These are phyloP conservation scores for Pezicula neosporulosa DNA, from an alignment of 2,329 filamentous ascomycete genomes.

Conservation along the genomic window DNA sequence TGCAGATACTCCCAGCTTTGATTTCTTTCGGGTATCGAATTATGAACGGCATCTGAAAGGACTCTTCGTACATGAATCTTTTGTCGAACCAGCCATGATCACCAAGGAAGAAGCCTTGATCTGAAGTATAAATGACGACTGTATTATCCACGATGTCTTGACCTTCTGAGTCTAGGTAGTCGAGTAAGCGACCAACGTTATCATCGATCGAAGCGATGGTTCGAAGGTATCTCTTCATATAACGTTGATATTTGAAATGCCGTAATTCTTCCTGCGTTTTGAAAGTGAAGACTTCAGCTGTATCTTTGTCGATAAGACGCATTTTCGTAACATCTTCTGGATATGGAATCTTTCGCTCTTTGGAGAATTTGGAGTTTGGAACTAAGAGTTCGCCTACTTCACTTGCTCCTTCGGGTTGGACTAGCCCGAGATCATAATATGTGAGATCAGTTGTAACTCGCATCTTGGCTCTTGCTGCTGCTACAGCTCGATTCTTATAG, in stretches of 20 bases:
- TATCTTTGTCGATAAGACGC: constrained; percentile 41
- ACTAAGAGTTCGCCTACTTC: constrained; percentile 33
- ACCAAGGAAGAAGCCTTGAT: constrained; percentile 53
- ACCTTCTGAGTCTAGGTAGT: constrained; percentile 39
- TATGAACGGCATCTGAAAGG: constrained; percentile 53
- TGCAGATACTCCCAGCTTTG: constrained; percentile 32
- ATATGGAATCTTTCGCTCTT: constrained; percentile 36
- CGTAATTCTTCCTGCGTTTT: constrained; percentile 36
- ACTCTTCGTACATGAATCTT: constrained; percentile 55
- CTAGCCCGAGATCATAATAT: constrained; percentile 47
- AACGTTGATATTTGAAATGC: constrained; percentile 53
- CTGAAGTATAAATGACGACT: constrained; percentile 48
- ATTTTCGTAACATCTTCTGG: constrained; percentile 29
- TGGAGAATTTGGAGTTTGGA: constrained; percentile 23
- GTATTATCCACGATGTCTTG: constrained; percentile 41
- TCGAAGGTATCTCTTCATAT: constrained; percentile 52
- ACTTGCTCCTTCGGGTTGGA: constrained; percentile 46
- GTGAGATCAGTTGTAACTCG: constrained; percentile 47
- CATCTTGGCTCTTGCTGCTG: constrained; percentile 48
- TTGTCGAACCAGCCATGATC: constrained; percentile 58
- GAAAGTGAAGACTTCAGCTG: constrained; percentile 44
- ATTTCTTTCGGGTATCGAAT: constrained; percentile 43
- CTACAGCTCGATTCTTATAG: constrained; percentile 49
- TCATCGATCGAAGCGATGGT: constrained; percentile 50
- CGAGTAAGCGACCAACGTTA: constrained; percentile 44